Percentiles rank a stretch among this genome's conserved stretches.
phyloP scores from a whole-genome alignment of 106 monocot genomes.

The Dendrobium huoshanense region DNA sequence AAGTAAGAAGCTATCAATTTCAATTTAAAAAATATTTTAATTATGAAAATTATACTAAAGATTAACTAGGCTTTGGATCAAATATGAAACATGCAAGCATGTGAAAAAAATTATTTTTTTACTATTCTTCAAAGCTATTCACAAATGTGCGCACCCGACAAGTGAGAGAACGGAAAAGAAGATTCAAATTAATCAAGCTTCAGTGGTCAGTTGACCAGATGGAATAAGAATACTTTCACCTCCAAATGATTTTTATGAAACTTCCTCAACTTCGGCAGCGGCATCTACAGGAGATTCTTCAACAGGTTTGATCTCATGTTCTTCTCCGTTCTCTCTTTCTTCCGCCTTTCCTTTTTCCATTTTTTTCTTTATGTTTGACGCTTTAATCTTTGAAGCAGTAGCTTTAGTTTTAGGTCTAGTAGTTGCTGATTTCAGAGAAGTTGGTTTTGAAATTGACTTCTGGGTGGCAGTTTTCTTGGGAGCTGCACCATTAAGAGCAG shows the following conservation, averaged over 20 bases:
- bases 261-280: not conserved
- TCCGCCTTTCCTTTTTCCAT: conserved; percentile 21
- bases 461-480: conserved; percentile 26
- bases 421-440: conserved; percentile 32
- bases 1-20: too few relatives aligned
- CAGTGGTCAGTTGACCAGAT: too few relatives aligned
- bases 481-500: not conserved
- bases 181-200: too few relatives aligned
- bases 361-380: conserved; percentile 22
- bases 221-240: not conserved
- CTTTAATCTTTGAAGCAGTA: conserved; percentile 16
- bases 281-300: not conserved
- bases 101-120: too few relatives aligned
- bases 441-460: conserved; percentile 31
- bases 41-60: too few relatives aligned
- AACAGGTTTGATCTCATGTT: not conserved
- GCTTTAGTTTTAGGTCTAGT: conserved; percentile 18
- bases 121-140: too few relatives aligned
- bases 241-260: not conserved
- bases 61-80: too few relatives aligned
- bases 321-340: conserved; percentile 3
- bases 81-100: too few relatives aligned
- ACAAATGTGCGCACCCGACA: too few relatives aligned
- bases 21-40: too few relatives aligned
- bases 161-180: too few relatives aligned